Conservation (phyloP, 2,329 filamentous ascomycete species). For the Aspergillus proliferans region DNA sequence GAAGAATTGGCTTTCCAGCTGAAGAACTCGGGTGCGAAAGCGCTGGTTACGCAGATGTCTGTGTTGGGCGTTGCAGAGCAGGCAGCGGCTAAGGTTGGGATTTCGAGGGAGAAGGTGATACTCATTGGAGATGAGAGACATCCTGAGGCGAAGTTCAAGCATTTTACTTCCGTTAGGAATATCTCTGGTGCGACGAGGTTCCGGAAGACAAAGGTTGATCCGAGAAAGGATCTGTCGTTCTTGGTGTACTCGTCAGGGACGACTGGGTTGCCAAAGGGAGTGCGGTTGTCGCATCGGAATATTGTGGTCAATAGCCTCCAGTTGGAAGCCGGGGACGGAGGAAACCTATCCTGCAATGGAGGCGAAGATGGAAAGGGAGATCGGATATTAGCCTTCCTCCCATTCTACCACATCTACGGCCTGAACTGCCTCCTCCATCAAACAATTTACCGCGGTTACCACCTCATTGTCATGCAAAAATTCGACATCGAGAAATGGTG, state of each 20-base stretch:
- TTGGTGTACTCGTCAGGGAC: constrained; percentile 86
- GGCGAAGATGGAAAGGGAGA: constrained; percentile 60
- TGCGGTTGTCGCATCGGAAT: constrained; percentile 78
- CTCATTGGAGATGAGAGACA: constrained; percentile 62
- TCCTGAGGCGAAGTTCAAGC: constrained; percentile 53
- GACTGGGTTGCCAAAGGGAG: constrained; percentile 85
- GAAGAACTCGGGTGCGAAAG: constrained; percentile 68
- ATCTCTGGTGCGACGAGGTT: constrained; percentile 54
- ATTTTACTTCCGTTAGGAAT: constrained; percentile 66
- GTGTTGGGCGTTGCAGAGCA: constrained; percentile 59
- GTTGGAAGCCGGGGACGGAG: constrained; percentile 47
- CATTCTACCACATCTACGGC: constrained; percentile 89
- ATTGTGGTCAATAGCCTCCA: constrained; percentile 69
- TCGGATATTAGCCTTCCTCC: constrained; percentile 69
- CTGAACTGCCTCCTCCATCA: constrained; percentile 68
- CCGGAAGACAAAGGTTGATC: constrained; percentile 57
- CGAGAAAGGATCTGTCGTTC: constrained; percentile 70
- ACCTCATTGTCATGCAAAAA: constrained; percentile 65
- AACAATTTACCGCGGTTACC: constrained; percentile 58
- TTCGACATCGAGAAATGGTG: constrained; percentile 81
- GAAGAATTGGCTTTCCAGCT: constrained; percentile 82
- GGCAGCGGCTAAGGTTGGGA: constrained; percentile 64
- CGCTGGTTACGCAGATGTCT: constrained; percentile 65
- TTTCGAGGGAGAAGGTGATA: constrained; percentile 66
- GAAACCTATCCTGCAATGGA: constrained; percentile 53